These are phyloP conservation scores for Colletotrichum graminicola DNA, from an alignment of 2,329 filamentous ascomycete species.

Conservation along the genomic window DNA sequence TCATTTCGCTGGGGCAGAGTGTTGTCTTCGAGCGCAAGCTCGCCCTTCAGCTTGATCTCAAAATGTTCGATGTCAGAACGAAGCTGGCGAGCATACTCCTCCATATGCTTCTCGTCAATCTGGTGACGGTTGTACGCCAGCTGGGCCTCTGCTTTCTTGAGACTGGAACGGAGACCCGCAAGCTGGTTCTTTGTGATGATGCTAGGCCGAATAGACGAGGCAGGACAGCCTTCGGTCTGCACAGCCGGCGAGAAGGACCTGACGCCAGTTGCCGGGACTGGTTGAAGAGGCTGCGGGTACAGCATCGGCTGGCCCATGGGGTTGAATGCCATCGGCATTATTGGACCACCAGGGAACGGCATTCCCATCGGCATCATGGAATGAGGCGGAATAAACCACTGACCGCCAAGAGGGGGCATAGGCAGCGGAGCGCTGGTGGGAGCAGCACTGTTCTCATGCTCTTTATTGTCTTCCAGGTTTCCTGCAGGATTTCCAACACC, in stretches of 20 bases:
- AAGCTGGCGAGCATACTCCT: constrained; percentile 57
- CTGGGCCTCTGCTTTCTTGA: constrained; percentile 70
- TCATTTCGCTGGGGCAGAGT: constrained; percentile 48
- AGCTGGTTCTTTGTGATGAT: constrained; percentile 73
- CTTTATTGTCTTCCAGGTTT: constrained; percentile 16
- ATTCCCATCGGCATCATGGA: constrained; percentile 37
- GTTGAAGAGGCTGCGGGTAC: constrained; percentile 27
- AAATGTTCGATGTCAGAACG: constrained; percentile 63
- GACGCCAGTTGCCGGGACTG: constrained; percentile 4
- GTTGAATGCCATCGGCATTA: constrained; percentile 44
- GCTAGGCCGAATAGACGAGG: constrained; percentile 71
- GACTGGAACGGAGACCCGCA: constrained; percentile 61
- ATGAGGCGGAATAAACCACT: constrained; percentile 36
- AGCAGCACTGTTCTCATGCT: not conserved
- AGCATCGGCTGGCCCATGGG: constrained; percentile 45
- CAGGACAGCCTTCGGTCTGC: constrained; percentile 50
- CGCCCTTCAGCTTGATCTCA: constrained; percentile 59
- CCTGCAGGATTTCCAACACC: not conserved
- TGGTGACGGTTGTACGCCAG: constrained; percentile 72
- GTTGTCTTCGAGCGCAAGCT: constrained; percentile 60
- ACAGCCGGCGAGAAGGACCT: constrained; percentile 1
- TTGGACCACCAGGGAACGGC: constrained; percentile 45
- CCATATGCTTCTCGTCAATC: constrained; percentile 68
- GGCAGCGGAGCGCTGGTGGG: not conserved
- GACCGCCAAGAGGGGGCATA: constrained; percentile 24